Evolutionary conservation across 1,284 basidiomycete species (phyloP), one percentile per base, ranked within the genome.

Genomic region (Stereum hirsutum): DNA sequence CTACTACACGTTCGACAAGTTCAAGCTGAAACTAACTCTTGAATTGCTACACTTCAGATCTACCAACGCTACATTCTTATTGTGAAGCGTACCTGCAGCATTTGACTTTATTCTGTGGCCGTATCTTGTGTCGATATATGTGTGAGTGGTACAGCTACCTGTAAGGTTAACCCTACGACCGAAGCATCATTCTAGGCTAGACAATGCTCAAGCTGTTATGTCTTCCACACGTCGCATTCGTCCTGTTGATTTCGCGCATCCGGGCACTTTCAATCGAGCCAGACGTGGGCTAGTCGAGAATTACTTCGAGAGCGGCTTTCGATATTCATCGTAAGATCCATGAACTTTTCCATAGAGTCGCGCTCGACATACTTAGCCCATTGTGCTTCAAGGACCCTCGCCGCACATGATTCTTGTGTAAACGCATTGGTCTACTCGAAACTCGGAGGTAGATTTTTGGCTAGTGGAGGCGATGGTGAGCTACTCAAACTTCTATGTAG

Each of bases 391-490:
- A 85, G 84, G 55, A 75, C 69, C 50, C 62, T 87, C 5, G 52
- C 57, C 2, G 73, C 63, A 0, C 86, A 89, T 57, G 69, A 61
- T 17, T 81, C 81, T 1, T 89, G 85, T 56, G 75, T 89, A 19
- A 89, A 89, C 51, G 70, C 74, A 2, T 67, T 89, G 2, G 60
- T 70, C 0, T 79, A 86, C 54, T 85, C 83, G 2, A 65, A 65
- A 2, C 63, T 68, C 6, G 72, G 74, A 31, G 82, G 81, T 1
- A 65, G 75, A 46, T 87, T 78, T 68, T 59, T 89, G 25, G 85
- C 83, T 0, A 85, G 78, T 55, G 86, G 78, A 11, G 85, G 86
- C 23, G 86, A 89, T 57, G 85, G 85, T 81, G 56, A 43, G 66
- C 24, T 51, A 8, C 46, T 32, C n/a, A 15, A 8, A 5, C 11